A percentile compares a stretch with the other conserved stretches of the same genome.
phyloP scores from a whole-genome alignment of 805 yeast species.

The Kodamaea jinghongensis region DNA sequence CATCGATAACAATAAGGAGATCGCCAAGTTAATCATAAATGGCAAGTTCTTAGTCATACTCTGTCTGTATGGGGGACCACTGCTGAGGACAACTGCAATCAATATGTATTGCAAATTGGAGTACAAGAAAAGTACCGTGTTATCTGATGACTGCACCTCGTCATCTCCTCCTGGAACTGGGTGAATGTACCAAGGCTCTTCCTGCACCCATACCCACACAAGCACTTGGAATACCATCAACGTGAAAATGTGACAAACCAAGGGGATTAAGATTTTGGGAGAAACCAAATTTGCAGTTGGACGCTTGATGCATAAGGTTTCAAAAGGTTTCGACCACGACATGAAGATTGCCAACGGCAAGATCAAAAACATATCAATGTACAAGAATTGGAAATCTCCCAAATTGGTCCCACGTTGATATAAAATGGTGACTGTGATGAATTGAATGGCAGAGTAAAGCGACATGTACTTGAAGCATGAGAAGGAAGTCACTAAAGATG shows the following conservation, averaged over 20 bases:
- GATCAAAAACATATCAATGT: slow-evolving; percentile 87
- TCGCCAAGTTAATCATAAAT: slow-evolving; percentile 59
- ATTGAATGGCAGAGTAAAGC: slow-evolving; percentile 93
- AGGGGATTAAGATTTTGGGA: slow-evolving; percentile 78
- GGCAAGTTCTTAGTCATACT: slow-evolving; percentile 66
- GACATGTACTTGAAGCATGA: slow-evolving; percentile 98
- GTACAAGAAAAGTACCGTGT: slow-evolving; percentile 76
- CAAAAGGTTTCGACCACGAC: slow-evolving; percentile 93
- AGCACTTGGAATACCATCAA: slow-evolving; percentile 62
- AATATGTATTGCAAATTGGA: slow-evolving; percentile 88
- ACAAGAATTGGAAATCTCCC: slow-evolving; percentile 95
- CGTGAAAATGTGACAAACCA: slow-evolving; percentile 72
- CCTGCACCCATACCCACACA: slow-evolving; percentile 61
- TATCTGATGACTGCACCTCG: slow-evolving; percentile 82
- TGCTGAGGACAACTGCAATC: slow-evolving; percentile 78
- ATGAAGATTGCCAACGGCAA: slow-evolving; percentile 93
- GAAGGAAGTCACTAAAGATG: slow-evolving; percentile 90
- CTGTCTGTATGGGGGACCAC: slow-evolving; percentile 91
- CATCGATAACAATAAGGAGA: slow-evolving; percentile 50
- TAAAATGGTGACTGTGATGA: slow-evolving; percentile 77
- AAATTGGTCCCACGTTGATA: slow-evolving; percentile 87
- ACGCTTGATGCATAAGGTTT: slow-evolving; percentile 58
- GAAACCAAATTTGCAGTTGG: slow-evolving; percentile 95
- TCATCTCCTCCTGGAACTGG: slow-evolving; percentile 76
- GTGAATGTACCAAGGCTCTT: slow-evolving; percentile 69